Base-by-base conservation (phyloP, 306 rosid genomes). In the Sophora flavescens region DNA sequence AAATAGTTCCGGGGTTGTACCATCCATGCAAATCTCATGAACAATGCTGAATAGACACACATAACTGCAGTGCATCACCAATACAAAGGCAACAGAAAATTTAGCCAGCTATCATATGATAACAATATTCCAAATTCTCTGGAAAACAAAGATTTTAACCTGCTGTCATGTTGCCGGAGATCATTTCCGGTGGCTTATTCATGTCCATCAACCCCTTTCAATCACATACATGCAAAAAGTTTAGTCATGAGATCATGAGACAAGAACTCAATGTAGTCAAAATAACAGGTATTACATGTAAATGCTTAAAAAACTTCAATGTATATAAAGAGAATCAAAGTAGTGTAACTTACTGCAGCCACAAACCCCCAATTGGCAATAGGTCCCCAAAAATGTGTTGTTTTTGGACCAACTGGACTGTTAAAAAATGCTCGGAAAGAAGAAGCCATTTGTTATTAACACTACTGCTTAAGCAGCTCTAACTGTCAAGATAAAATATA, bases 321-420 rank as follows among this genome's bases (percentile, higher is more conserved):
- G 41, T 1, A 44, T 17, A 14, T 6, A 13, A 14, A 44, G 1
- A 3, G 51, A 71, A 45, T 44, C 53, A 62, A 14, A 52, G 72
- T 0, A 69, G 70, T 42, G 75, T 60, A 53, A 41, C 93, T 10
- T 87, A 91, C 97, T 4, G 97, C 97, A 15, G 84, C 89, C 42
- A 89, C 97, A 7, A 91, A 81, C 0, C 97, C 95, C 88, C 89
- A 91, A 42, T 91, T 91, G 15, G 94, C 95, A 76, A 88, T 63
- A 56, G 95, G 97, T 35, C 93, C 97, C 97, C 94, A 91, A 74
- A 91, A 91, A 72, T 91, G 95, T 78, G 94, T 75, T 18, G 97
- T 91, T 82, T 86, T 91, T 0, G 92, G 94, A 85, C 97, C 97
- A 67, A 89, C 84, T 0, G 93, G 95, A 76, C 97, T 91, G 81